Conservation (phyloP, 2,329 filamentous ascomycete species). For the Rachicladosporium sp. region DNA sequence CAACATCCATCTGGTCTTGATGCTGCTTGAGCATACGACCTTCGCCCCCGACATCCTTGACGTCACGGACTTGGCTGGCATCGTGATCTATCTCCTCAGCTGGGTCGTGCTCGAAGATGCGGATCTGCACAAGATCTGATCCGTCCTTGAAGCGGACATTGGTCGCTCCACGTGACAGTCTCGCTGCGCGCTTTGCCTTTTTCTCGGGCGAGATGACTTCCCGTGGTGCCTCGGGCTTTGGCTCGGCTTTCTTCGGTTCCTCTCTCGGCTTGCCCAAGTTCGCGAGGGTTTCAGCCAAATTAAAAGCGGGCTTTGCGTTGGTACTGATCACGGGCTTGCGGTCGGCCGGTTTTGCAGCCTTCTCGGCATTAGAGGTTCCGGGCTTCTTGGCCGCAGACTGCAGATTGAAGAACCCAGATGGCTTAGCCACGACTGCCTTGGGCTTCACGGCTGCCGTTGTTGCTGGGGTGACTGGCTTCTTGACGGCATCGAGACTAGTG, state of each 20-base stretch:
- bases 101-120: conserved; percentile 59
- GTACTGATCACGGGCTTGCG: conserved; percentile 11
- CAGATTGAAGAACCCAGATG: conserved; percentile 34
- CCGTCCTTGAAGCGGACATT: conserved; percentile 61
- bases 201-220: conserved; percentile 54
- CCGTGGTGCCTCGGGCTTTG: conserved; percentile 18
- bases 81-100: conserved; percentile 57
- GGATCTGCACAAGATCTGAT: conserved; percentile 51
- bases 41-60: conserved; percentile 57
- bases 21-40: conserved; percentile 44
- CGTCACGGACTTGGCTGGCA: conserved; percentile 57
- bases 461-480: conserved; percentile 7
- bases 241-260: conserved; percentile 29
- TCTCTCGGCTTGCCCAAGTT: conserved; percentile 44
- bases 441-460: conserved; percentile 15
- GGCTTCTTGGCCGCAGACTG: conserved; percentile 35
- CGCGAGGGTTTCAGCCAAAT: conserved; percentile 27
- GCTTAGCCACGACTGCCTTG: conserved; percentile 27
- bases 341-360: conserved; percentile 13
- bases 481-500: conserved; percentile 7
- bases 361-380: conserved; percentile 18
- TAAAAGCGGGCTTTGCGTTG: conserved; percentile 22
- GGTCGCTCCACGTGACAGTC: conserved; percentile 57
- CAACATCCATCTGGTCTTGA: conserved; percentile 55
- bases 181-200: conserved; percentile 54